Conservation (phyloP, 768 basidiomycete genomes). For the Asterophora parasitica region DNA sequence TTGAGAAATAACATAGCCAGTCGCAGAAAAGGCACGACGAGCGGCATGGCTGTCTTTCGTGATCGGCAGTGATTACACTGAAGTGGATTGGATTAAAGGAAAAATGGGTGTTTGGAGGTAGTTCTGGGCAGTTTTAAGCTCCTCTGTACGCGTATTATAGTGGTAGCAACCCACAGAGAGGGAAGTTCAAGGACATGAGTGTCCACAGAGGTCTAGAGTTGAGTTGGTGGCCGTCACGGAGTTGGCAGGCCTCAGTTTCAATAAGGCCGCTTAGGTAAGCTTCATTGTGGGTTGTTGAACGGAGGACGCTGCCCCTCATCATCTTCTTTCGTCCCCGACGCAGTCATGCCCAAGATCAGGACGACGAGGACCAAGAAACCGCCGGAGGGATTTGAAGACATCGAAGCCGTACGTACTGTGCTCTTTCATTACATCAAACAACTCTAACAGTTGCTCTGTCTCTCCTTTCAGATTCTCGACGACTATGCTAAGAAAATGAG, state of each 20-base stretch:
- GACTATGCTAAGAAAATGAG: slow-evolving; percentile 99
- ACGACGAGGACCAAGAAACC: slow-evolving; percentile 91
- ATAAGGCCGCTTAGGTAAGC: slow-evolving; percentile 16
- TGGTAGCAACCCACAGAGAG: slow-evolving; percentile 2
- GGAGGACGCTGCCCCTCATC: slow-evolving; percentile 2
- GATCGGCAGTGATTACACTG: slow-evolving; percentile 1
- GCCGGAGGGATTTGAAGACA: slow-evolving; percentile 94
- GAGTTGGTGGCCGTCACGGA: slow-evolving; percentile 4
- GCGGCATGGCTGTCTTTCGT: slow-evolving; percentile 45
- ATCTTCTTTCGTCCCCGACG: slow-evolving; percentile 6
- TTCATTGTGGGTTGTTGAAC: slow-evolving; percentile 6
- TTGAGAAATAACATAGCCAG: slow-evolving; percentile 71
- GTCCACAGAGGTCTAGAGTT: no score
- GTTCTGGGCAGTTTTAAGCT: slow-evolving; percentile 2
- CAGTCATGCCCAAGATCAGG: slow-evolving; percentile 86
- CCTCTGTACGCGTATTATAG: slow-evolving; percentile 11
- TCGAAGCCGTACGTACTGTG: slow-evolving; percentile 57
- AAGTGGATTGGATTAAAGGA: neutral
- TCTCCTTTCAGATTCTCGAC: slow-evolving; percentile 73
- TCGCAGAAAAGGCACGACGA: slow-evolving; percentile 64
- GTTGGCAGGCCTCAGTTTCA: no score
- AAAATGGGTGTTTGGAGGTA: neutral
- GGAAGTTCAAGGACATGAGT: no score
- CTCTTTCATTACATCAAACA: neutral
- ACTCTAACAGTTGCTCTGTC: neutral